Evolutionary conservation across 768 basidiomycete species (phyloP).

Genomic region (Tylopilus intermedius): DNA sequence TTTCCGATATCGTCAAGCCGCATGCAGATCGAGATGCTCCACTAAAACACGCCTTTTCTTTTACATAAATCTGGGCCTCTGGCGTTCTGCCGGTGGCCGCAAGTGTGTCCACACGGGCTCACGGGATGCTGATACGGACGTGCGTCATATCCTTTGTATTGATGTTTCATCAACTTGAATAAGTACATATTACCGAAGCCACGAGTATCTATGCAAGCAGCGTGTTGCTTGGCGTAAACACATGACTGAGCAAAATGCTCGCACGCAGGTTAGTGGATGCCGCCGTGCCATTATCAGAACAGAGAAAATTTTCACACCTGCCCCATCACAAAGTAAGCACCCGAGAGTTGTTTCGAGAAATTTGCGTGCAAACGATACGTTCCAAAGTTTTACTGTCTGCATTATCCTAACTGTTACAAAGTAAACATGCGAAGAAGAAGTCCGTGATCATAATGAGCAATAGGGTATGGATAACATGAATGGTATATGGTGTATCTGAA

Average conservation of each 20-base stretch:
- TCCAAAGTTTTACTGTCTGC: not conserved
- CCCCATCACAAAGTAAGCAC: no score
- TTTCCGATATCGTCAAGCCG: not conserved
- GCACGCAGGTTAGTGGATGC: not conserved
- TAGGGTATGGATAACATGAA: conserved; percentile 16
- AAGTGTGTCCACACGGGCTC: not conserved
- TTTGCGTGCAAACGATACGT: no score
- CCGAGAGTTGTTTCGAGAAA: no score
- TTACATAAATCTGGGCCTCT: not conserved
- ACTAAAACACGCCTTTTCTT: not conserved
- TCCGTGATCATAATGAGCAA: not conserved
- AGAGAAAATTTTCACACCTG: not conserved
- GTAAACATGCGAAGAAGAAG: not conserved
- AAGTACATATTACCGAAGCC: not conserved
- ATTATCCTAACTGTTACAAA: not conserved
- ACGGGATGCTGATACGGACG: not conserved
- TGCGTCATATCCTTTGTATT: not conserved
- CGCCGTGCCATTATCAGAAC: not conserved
- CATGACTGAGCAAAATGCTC: not conserved
- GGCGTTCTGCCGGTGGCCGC: not conserved
- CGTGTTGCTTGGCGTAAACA: not conserved
- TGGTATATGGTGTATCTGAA: conserved; percentile 11
- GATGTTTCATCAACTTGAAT: not conserved
- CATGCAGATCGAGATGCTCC: not conserved
- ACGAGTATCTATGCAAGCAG: not conserved